Evolutionary conservation across 78 protist genomes (phyloP).

Genomic region (Dictyostelium intermedium): DNA sequence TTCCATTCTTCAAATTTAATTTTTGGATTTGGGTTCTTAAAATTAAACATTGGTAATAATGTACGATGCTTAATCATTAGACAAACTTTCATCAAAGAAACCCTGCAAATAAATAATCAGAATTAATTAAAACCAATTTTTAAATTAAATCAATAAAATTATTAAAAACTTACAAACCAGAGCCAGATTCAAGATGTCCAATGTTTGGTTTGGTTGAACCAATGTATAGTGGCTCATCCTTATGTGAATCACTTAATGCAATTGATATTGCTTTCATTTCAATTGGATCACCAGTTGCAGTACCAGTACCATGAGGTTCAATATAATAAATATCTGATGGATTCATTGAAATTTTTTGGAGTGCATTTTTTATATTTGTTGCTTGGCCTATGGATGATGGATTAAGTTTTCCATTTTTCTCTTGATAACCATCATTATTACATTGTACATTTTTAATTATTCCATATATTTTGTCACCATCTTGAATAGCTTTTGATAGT

Average conservation of each 20-base stretch:
- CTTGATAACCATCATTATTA: conserved; percentile 72
- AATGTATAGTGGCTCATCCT: conserved; percentile 15
- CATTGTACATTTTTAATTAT: neutral
- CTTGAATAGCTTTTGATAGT: neutral
- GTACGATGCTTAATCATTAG: conserved; percentile 19
- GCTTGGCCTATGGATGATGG: neutral
- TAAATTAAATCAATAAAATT: too few relatives aligned
- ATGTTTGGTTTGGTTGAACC: conserved; percentile 78
- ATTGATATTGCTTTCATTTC: conserved; percentile 70
- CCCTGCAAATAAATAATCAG: too few relatives aligned
- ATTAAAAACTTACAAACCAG: too few relatives aligned
- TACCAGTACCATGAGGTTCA: conserved; percentile 47
- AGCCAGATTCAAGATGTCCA: conserved; percentile 88
- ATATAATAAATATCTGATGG: neutral
- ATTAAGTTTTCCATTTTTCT: neutral
- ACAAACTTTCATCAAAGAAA: conserved; percentile 40
- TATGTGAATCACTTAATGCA: neutral
- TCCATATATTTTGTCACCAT: conserved; percentile 41
- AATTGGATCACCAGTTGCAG: conserved; percentile 86
- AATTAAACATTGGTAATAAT: conserved; percentile 34
- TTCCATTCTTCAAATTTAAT: conserved; percentile 68
- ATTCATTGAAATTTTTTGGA: neutral
- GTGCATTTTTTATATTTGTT: neutral
- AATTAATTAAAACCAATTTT: too few relatives aligned
- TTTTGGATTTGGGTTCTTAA: conserved; percentile 30